A percentile compares a stretch with the other conserved stretches of the same genome.
Conservation (phyloP, 495 filamentous ascomycete species). For the Immersiella caudata region DNA sequence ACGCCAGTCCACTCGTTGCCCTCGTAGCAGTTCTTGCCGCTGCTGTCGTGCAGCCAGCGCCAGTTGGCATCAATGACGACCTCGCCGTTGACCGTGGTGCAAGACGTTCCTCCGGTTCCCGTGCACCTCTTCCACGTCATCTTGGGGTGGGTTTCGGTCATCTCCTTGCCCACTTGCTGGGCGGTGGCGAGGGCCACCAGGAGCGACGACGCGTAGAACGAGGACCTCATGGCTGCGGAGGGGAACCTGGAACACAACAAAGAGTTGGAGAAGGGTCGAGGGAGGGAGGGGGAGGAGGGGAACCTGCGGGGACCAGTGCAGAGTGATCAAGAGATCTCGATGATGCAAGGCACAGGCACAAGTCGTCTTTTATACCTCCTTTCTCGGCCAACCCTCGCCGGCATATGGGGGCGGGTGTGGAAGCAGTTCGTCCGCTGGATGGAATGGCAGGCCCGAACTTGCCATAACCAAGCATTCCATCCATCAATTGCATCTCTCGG, state of each 20-base stretch:
- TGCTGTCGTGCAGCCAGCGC: constrained; percentile 48
- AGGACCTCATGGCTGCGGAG: not conserved
- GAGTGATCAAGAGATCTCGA: no score
- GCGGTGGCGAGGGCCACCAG: not conserved
- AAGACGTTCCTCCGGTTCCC: constrained; percentile 34
- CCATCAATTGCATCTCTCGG: not conserved
- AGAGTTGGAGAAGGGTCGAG: not conserved
- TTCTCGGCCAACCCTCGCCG: no score
- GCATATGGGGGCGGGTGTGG: no score
- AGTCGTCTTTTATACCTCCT: no score
- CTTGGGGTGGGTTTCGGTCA: constrained; percentile 59
- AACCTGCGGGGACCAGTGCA: not conserved
- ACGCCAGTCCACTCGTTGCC: constrained; percentile 43
- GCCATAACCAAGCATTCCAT: not conserved
- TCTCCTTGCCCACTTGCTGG: constrained; percentile 59
- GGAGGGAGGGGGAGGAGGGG: not conserved
- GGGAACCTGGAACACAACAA: not conserved
- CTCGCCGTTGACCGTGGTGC: constrained; percentile 1
- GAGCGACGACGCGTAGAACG: not conserved
- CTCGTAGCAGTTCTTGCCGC: constrained; percentile 42
- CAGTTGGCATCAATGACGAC: constrained; percentile 29
- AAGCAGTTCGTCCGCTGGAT: not conserved
- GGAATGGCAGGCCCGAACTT: not conserved
- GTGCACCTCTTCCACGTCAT: constrained; percentile 60
- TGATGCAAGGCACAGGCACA: no score